Evolutionary conservation across 257 asterid genomes (phyloP), one percentile per base, ranked within the genome.

Genomic region (Solanum rostratum): DNA sequence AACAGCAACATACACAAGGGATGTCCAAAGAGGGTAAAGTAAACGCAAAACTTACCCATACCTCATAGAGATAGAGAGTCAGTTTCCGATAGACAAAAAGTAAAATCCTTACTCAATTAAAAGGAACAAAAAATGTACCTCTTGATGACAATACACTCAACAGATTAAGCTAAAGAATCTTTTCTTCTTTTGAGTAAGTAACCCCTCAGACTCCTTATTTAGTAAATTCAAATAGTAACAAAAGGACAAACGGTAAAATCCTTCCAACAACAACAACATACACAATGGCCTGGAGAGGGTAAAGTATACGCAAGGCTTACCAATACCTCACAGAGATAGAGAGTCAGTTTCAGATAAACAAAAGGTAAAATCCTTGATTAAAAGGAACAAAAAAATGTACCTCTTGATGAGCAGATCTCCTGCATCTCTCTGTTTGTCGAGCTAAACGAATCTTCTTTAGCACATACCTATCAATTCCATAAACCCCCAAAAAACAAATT

Each of bases 331-430:
- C 5, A 60, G 18, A 24, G 69, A 12, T 13, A 62, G 18, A 62
- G 19, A 57, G 15, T 1, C 3, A 3, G 0, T 19, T 54, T 54
- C 24, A 11, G 1, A 54, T 54, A 54, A 22, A 54, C 60, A 8
- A 30, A 30, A 30, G 37, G 37, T 30, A 30, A 30, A 30, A 0
- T 30, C 37, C 37, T 30, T 4, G 3, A 30, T 15, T 22, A 45
- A 45, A 45, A 73, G 50, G 29, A 83, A 66, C 22, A 66, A 68
- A 66, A 83, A 60, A 52, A 39, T 63, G 57, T 76, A 97, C 99
- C 97, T 97, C 99, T 88, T 97, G 99, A 89, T 97, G 95, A 89
- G 99, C 99, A 88, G 99, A 97, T 97, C 96, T 93, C 88, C 99
- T 90, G 91, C 99, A 97, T 82, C 99, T 94, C 88, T 97, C 99